Percentiles rank a stretch among this genome's conserved stretches.
Evolutionary conservation across 495 filamentous ascomycete genomes (phyloP).

Genomic region (Aspergillus sclerotioniger): DNA sequence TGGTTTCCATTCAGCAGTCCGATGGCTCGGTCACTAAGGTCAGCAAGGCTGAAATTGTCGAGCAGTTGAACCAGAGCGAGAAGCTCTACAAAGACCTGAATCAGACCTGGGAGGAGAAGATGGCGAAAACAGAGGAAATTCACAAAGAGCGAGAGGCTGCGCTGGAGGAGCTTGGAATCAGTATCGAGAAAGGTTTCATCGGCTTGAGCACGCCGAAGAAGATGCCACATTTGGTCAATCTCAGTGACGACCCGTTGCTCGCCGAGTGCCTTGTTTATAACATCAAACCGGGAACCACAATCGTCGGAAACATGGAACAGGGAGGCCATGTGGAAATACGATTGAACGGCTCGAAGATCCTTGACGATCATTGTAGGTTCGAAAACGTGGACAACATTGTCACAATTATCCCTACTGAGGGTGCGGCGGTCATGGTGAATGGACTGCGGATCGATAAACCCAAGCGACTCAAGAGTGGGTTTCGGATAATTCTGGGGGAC

Average conservation of each 20-base stretch:
- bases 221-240: conserved; percentile 97
- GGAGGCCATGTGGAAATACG: conserved; percentile 81
- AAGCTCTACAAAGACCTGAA: conserved; percentile 96
- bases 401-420: conserved; percentile 82
- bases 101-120: conserved; percentile 97
- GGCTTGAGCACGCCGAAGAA: conserved; percentile 95
- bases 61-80: conserved; percentile 92
- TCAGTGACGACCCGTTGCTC: conserved; percentile 92
- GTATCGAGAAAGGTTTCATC: conserved; percentile 97
- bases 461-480: conserved; percentile 82
- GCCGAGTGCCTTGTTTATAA: conserved; percentile 98
- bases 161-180: conserved; percentile 94
- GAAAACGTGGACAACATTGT: conserved; percentile 90
- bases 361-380: conserved; percentile 89
- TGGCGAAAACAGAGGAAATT: conserved; percentile 91
- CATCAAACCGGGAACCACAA: conserved; percentile 90
- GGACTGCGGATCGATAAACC: conserved; percentile 81
- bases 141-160: conserved; percentile 97
- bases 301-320: conserved; percentile 86
- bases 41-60: conserved; percentile 96
- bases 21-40: conserved; percentile 92
- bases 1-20: conserved; percentile 85
- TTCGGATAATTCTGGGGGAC: conserved; percentile 92
- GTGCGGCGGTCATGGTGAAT: conserved; percentile 96
- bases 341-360: conserved; percentile 89